A percentile compares a stretch with the other conserved stretches of the same genome.
Conservation (phyloP, 2,329 filamentous ascomycete species). For the Aspergillus fumigatus region DNA sequence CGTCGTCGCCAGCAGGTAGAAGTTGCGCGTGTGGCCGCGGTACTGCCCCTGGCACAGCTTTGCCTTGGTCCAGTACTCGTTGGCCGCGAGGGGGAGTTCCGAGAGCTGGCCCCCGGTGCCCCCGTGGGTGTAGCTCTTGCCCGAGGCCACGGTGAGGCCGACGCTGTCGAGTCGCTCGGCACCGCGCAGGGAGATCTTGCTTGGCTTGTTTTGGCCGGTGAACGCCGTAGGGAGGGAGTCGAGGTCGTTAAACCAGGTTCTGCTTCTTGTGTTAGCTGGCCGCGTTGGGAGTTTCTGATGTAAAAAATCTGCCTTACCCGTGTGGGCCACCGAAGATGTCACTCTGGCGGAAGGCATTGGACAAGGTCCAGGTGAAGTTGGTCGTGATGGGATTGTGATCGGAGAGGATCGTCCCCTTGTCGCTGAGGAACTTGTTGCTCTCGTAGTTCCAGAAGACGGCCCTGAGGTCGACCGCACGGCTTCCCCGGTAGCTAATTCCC, state of each 20-base stretch:
- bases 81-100: slow-evolving; percentile 42
- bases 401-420: slow-evolving; percentile 55
- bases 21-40: slow-evolving; percentile 46
- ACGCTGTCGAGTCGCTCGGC: slow-evolving; percentile 49
- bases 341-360: slow-evolving; percentile 46
- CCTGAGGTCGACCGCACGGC: slow-evolving; percentile 48
- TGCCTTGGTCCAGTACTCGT: slow-evolving; percentile 49
- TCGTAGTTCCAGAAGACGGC: slow-evolving; percentile 48
- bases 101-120: slow-evolving; percentile 47
- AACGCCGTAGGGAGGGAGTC: slow-evolving; percentile 30
- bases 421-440: slow-evolving; percentile 50
- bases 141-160: slow-evolving; percentile 46
- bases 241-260: slow-evolving; percentile 54
- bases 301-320: slow-evolving; percentile 12
- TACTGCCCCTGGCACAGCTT: slow-evolving; percentile 50
- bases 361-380: slow-evolving; percentile 36
- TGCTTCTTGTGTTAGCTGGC: slow-evolving; percentile 1
- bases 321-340: slow-evolving; percentile 25
- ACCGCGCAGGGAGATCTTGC: slow-evolving; percentile 38
- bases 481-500: slow-evolving; percentile 19
- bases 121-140: slow-evolving; percentile 49
- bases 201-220: slow-evolving; percentile 31
- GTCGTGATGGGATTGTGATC: slow-evolving; percentile 59
- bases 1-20: slow-evolving; percentile 54
- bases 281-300: too few relatives aligned